Percentiles rank a stretch among this genome's conserved stretches.
Conservation (phyloP, 352 stramenopile genomes). For the Phytophthora agathidicida region DNA sequence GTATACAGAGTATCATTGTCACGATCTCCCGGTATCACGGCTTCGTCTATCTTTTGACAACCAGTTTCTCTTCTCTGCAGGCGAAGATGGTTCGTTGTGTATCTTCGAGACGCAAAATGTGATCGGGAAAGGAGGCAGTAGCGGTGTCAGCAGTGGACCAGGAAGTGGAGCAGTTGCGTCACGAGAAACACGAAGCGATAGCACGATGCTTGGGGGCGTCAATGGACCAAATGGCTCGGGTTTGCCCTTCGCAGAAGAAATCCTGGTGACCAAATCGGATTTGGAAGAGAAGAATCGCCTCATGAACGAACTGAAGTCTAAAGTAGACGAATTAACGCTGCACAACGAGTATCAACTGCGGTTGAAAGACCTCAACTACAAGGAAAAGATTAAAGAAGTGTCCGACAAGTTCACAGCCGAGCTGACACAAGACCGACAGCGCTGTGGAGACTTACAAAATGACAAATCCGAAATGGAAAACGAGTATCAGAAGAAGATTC, state of each 20-base stretch:
- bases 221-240: constrained; percentile 63
- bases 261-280: constrained; percentile 93
- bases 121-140: constrained; percentile 33
- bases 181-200: constrained; percentile 37
- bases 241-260: constrained; percentile 90
- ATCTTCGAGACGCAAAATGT: constrained; percentile 90
- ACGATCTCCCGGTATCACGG: constrained; percentile 77
- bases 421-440: constrained; percentile 92
- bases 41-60: constrained; percentile 89
- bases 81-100: constrained; percentile 91
- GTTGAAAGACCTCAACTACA: constrained; percentile 96
- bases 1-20: constrained; percentile 79
- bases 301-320: constrained; percentile 94
- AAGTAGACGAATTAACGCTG: constrained; percentile 94
- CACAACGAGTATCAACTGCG: constrained; percentile 96
- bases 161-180: constrained; percentile 33
- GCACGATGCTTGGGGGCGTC: constrained; percentile 33
- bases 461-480: constrained; percentile 93
- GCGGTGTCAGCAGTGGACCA: constrained; percentile 22
- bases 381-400: constrained; percentile 96
- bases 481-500: constrained; percentile 92
- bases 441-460: constrained; percentile 88
- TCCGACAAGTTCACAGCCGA: constrained; percentile 94
- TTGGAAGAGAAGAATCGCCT: constrained; percentile 93
- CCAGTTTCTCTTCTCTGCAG: constrained; percentile 92